Base-by-base conservation (phyloP, 2,329 filamentous ascomycete genomes). In the Nothophaeocryptopus gaeumannii region DNA sequence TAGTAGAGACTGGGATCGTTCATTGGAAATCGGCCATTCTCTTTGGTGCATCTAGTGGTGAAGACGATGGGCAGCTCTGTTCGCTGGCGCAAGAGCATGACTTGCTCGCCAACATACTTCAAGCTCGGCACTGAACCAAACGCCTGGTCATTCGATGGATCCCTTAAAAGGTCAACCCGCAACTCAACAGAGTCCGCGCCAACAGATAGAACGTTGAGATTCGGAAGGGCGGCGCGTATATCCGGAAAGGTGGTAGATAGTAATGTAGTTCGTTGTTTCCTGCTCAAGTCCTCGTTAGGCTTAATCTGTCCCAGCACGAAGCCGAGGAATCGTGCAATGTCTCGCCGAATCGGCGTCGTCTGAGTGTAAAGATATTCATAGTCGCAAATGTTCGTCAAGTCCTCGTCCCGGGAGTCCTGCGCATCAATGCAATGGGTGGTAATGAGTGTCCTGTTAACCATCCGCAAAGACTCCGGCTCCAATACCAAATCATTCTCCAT, bases 41-140 rank as follows among this genome's bases (percentile, higher is more conserved):
- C 89, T 29, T 79, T 82, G 2, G 82, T 89, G 66, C 89, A 93
- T 58, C 89, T 79, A 0, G 86, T 91, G 0, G 89, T 95, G 66
- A 92, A 92, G 49, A 95, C 90, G 65, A 95, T 89, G n/a, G 89
- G 89, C 36, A 95, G 74, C 63, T 95, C 89, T 0, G 88, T 93
- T 55, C 87, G 81, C 68, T 93, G 88, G 16, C 89, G 82, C 53
- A 95, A 71, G 2, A 89, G 73, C 87, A 92, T 91, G 48, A 95
- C 78, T 69, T 95, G 89, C 68, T 92, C 84, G 26, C 88, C 89
- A 8, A 95, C 88, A 68, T 93, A 93, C 65, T 85, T 85, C 59
- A 93, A 69, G 65, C 88, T 92, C 2, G 89, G 88, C 14, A 93
- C 78, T 33, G 78, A 70, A 29, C 80, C 82, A 60, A 81, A 82